Evolutionary conservation across 495 filamentous ascomycete genomes (phyloP), one percentile per base, ranked within the genome.

Genomic region (Penicillium daleae): DNA sequence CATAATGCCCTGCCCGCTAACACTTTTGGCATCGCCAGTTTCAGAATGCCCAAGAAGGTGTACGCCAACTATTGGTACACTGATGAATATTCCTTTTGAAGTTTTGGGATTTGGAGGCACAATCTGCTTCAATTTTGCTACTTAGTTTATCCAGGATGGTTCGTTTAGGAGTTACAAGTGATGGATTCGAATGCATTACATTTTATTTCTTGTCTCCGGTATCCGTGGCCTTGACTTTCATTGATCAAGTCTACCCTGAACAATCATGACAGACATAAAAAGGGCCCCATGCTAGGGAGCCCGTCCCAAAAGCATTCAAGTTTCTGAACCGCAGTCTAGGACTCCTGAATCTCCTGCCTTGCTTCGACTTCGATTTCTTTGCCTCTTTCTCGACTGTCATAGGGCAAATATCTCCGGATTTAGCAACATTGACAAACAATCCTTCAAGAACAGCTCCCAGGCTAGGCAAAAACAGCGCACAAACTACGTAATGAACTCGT

Each of bases 131-230:
- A 44, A 33, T 57, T 55, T 63, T 57, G 37, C 51, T 57, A 26
- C 46, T 53, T 59, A 22, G 15, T 68, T 66, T 44, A 48, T 22
- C 42, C 54, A 13, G 27, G 19, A 22, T 61, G 62, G 27, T 37
- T 55, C 19, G 58, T 33, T 52, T 65, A 33, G 67, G 67, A 63
- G 65, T 71, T 62, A 67, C 40, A 66, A 71, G 59, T 69, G 58
- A 67, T 60, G 69, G 61, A 71, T 56, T 61, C 24, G 33, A 52
- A 50, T 65, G 44, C 48, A 61, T 29, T 61, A 29, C 37, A 13
- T 57, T 29, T 6, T 54, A 21, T 9, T n/a, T 35, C 13, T 7
- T 21, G 4, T 32, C 35, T 19, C 49, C 22, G 13, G 15, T 24
- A 3, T 13, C 31, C 10, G 29, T 12, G 7, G 24, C 24, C 42